Percentiles rank a stretch among this genome's conserved stretches.
phyloP scores from a whole-genome alignment of 768 basidiomycete species.

The Floccularia luteovirens region DNA sequence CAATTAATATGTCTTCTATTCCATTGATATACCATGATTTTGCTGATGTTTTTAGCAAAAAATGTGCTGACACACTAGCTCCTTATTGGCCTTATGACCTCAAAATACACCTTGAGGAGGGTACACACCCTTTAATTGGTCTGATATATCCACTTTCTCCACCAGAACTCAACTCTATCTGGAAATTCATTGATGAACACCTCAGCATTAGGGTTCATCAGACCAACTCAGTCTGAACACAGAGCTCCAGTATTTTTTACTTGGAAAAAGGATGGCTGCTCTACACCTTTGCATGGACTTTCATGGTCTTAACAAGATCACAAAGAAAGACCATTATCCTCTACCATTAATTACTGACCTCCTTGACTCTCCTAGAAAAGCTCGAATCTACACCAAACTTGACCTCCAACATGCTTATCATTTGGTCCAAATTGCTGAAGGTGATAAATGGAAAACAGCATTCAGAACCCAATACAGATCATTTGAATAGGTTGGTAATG shows the following conservation, averaged over 20 bases:
- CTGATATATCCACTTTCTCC: too few relatives aligned
- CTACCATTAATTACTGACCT: constrained; percentile 22
- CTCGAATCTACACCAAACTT: too few relatives aligned
- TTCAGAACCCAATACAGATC: constrained; percentile 30
- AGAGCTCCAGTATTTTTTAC: too few relatives aligned
- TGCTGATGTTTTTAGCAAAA: constrained; percentile 1
- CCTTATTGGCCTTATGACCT: constrained; percentile 6
- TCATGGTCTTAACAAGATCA: constrained; percentile 9
- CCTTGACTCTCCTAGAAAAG: constrained; percentile 16
- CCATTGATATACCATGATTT: neutral
- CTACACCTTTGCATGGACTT: constrained; percentile 2
- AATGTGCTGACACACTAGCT: constrained; percentile 1
- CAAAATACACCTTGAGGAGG: constrained; percentile 1
- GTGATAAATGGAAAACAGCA: constrained; percentile 32
- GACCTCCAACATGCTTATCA: constrained; percentile 26
- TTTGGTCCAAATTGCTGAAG: too few relatives aligned
- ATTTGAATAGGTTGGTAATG: too few relatives aligned
- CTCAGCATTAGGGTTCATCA: neutral
- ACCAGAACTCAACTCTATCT: neutral
- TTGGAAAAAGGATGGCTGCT: constrained; percentile 1
- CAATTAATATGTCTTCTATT: neutral
- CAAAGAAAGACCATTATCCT: constrained; percentile 18
- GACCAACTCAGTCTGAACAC: neutral
- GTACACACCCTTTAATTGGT: neutral
- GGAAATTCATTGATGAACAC: constrained; percentile 1